Evolutionary conservation across 2,329 filamentous ascomycete species (phyloP).

Genomic region (Epichloe typhina): DNA sequence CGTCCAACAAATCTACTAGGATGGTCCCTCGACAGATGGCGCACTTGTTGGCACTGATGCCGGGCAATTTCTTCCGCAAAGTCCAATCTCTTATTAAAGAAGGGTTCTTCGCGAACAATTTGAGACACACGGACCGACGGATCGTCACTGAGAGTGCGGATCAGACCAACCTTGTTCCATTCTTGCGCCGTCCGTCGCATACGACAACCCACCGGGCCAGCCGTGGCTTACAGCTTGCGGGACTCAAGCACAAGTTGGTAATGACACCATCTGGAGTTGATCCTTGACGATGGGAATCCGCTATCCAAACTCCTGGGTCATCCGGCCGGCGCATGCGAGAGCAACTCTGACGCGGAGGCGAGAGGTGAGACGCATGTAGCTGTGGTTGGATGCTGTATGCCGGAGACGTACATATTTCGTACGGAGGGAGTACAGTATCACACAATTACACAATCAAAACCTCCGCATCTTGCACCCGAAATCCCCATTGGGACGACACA

Average conservation of each 20-base stretch:
- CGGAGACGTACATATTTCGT: no score
- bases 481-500: neutral
- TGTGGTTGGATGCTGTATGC: no score
- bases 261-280: neutral
- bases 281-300: neutral
- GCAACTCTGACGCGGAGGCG: no score
- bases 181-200: constrained; percentile 8
- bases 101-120: neutral
- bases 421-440: no score
- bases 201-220: neutral
- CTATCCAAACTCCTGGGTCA: neutral
- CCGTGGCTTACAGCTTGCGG: neutral
- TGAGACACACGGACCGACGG: constrained; percentile 5
- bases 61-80: constrained; percentile 2
- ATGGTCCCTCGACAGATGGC: neutral
- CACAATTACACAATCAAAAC: no score
- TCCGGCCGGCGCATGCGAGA: neutral
- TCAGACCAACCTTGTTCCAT: neutral
- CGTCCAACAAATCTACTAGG: no score
- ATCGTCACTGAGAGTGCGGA: neutral
- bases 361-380: neutral
- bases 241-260: neutral
- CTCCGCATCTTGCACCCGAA: no score
- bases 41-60: neutral
- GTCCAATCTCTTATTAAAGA: constrained; percentile 2